Evolutionary conservation across 139 green algal species (phyloP).

Genomic region (Haematococcus sp.): DNA sequence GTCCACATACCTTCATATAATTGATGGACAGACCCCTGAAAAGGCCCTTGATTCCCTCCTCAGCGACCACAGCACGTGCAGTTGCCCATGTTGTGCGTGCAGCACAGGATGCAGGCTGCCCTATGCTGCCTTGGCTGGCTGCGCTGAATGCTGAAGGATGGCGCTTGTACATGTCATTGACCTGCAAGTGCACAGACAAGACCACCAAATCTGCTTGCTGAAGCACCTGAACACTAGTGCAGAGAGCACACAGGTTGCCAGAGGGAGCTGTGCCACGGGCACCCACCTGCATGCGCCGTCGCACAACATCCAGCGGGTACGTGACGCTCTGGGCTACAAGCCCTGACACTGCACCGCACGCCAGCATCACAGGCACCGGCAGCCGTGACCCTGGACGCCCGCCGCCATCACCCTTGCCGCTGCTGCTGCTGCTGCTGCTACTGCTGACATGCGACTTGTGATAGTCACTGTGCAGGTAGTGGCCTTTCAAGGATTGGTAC

Average conservation of each 20-base stretch:
- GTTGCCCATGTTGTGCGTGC: slow-evolving; percentile 18
- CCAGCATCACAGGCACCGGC: slow-evolving; percentile 71
- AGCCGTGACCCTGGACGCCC: slow-evolving; percentile 26
- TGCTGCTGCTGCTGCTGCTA: slow-evolving; percentile 7
- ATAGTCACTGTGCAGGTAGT: slow-evolving; percentile 24
- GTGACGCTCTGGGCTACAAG: slow-evolving; percentile 80
- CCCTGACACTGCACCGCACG: slow-evolving; percentile 77
- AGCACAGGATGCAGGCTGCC: background rate
- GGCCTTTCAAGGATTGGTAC: slow-evolving; percentile 84
- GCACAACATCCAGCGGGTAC: slow-evolving; percentile 85
- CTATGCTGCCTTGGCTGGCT: background rate
- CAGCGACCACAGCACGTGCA: slow-evolving; percentile 3
- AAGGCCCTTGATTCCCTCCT: slow-evolving; percentile 33
- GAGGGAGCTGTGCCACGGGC: background rate
- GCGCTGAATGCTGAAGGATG: no score
- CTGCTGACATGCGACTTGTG: background rate
- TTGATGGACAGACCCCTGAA: slow-evolving; percentile 83
- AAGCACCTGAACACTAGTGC: no score
- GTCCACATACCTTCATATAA: slow-evolving; percentile 75
- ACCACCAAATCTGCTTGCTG: no score
- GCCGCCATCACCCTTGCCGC: background rate
- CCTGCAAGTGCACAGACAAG: no score
- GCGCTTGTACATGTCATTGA: no score
- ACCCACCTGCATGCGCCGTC: slow-evolving; percentile 85
- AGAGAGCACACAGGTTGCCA: background rate